phyloP scores from a whole-genome alignment of 1,139 yeast genomes.

The Eremothecium cymbalariae region DNA sequence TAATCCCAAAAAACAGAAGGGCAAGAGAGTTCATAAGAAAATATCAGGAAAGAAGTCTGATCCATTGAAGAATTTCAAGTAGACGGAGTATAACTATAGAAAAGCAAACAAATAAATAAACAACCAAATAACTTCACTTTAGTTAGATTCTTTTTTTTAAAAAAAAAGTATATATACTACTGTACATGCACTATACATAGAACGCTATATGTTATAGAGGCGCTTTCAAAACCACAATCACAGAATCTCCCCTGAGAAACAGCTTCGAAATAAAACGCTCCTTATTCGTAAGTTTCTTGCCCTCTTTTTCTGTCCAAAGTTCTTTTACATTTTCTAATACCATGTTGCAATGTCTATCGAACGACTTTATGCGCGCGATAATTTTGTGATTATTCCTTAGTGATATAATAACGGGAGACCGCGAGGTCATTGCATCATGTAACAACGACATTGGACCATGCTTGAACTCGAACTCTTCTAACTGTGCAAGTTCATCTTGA shows the following conservation, averaged over 20 bases:
- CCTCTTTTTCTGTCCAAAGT: conserved; percentile 78
- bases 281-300: conserved; percentile 58
- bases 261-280: conserved; percentile 85
- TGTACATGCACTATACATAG: conserved; percentile 1
- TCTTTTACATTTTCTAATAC: conserved; percentile 89
- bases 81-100: conserved; percentile 9
- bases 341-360: conserved; percentile 93
- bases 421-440: conserved; percentile 67
- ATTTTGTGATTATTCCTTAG: conserved; percentile 89
- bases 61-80: conserved; percentile 59
- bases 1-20: conserved; percentile 42
- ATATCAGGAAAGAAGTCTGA: conserved; percentile 44
- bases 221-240: conserved; percentile 65
- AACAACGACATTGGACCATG: conserved; percentile 89
- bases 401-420: conserved; percentile 75
- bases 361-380: conserved; percentile 84
- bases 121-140: no score
- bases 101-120: neutral
- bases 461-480: conserved; percentile 84
- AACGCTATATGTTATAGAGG: conserved; percentile 4
- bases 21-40: conserved; percentile 37
- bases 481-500: conserved; percentile 65
- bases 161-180: neutral
- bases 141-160: neutral
- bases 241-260: conserved; percentile 93